phyloP scores from a whole-genome alignment of 495 filamentous ascomycete species.

The Penicillium mononematosum region DNA sequence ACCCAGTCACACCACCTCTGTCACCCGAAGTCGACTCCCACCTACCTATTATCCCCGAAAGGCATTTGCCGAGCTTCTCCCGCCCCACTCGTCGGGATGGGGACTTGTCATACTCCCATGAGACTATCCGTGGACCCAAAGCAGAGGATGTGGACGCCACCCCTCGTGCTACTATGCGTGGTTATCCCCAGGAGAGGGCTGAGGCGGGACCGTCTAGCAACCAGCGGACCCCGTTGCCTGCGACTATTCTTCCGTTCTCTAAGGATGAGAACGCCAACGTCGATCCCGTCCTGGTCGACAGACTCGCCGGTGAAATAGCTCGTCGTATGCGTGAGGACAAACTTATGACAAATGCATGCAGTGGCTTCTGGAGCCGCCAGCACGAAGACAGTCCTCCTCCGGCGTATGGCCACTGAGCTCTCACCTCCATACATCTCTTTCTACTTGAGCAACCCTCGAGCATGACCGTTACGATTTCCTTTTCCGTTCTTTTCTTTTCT shows the following conservation, averaged over 20 bases:
- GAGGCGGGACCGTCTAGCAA: constrained; percentile 33
- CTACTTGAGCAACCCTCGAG: constrained; percentile 29
- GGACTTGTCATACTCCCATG: constrained; percentile 33
- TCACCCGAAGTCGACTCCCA: constrained; percentile 35
- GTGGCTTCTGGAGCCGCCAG: constrained; percentile 40
- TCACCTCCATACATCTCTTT: constrained; percentile 6
- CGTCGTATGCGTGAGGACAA: constrained; percentile 78
- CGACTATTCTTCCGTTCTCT: constrained; percentile 38
- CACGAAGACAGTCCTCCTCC: constrained; percentile 47
- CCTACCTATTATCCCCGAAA: constrained; percentile 42
- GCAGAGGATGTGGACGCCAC: constrained; percentile 38
- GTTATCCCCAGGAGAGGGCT: constrained; percentile 27
- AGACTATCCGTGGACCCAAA: constrained; percentile 24
- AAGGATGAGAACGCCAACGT: constrained; percentile 43
- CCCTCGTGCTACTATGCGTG: constrained; percentile 33
- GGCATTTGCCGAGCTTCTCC: constrained; percentile 38
- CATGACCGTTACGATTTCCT: constrained; percentile 38
- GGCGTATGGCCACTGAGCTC: constrained; percentile 45
- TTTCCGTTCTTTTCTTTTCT: constrained; percentile 8
- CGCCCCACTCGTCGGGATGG: constrained; percentile 24
- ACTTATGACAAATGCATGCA: constrained; percentile 36
- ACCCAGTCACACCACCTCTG: constrained; percentile 48
- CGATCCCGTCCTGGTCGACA: constrained; percentile 84
- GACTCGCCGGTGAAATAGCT: constrained; percentile 88
- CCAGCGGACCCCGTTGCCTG: constrained; percentile 31